Evolutionary conservation across 2,329 filamentous ascomycete genomes (phyloP), one percentile per base, ranked within the genome.

Genomic region (Botryotinia convoluta): DNA sequence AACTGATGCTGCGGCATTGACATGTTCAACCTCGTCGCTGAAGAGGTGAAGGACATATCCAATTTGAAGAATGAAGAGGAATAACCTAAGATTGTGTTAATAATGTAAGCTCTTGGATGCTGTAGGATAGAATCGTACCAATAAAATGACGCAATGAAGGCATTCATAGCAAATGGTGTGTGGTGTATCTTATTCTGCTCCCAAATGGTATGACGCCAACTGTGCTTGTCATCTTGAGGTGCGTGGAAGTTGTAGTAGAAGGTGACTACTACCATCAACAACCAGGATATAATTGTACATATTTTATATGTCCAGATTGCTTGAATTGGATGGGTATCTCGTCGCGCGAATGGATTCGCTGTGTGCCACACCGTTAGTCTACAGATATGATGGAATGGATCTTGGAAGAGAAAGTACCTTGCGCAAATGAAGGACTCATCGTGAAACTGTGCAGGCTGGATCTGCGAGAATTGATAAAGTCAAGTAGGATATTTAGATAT

Each of bases 21-120:
- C 88, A 71, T 88, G 85, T 42, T 88, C 87, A 63, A 85, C 80
- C 77, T 91, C 88, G 77, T 85, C 85, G 64, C 89, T 91, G 86
- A 94, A 97, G 77, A 97, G 89, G 79, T 93, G 90, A 78, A 86
- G 88, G 74, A 94, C 85, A 82, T 97, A 97, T 77, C 88, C 90
- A 71, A 91, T 84, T 81, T 97, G 94, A 54, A 93, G 86, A 78
- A 94, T 82, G 81, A 93, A 93, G 74, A 97, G 87, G 68, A 91
- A 83, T 75, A 94, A 82, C 91, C 91, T 93, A 74, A 45, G 35
- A 9, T n/a, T 69, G 9, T 44, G 54, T 20, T 18, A 51, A 26
- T 61, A 35, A 16, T 51, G 16, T 29, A 32, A 59, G 48, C 29
- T 68, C 16, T 61, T 18, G 26, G 32, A 32, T 64, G 14, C 18